phyloP scores from a whole-genome alignment of 805 yeast species.

The Suhomyces faveliae region DNA sequence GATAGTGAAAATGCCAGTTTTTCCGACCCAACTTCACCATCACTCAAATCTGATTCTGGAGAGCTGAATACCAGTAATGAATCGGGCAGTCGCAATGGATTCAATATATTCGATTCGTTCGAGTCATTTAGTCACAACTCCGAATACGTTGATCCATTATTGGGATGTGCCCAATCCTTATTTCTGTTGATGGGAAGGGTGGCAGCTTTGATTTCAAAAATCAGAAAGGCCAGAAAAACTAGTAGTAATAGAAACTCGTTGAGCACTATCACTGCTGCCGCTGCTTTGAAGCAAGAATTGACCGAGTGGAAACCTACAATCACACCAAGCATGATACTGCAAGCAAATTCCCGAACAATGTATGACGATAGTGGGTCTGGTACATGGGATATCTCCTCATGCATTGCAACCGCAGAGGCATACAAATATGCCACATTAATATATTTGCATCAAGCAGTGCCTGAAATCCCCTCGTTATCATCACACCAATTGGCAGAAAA shows the following conservation, averaged over 20 bases:
- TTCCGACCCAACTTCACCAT: constrained; percentile 10
- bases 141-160: constrained; percentile 57
- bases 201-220: constrained; percentile 53
- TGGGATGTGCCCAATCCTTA: constrained; percentile 65
- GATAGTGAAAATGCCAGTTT: constrained; percentile 2
- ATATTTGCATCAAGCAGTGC: constrained; percentile 68
- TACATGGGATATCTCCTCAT: constrained; percentile 55
- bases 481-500: constrained; percentile 59
- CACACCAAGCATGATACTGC: constrained; percentile 32
- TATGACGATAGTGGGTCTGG: constrained; percentile 16
- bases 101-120: constrained; percentile 40
- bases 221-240: constrained; percentile 32
- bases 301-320: constrained; percentile 57
- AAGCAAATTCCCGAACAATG: constrained; percentile 33
- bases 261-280: constrained; percentile 52
- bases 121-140: constrained; percentile 36
- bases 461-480: constrained; percentile 57
- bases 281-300: constrained; percentile 50
- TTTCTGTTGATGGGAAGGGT: constrained; percentile 66
- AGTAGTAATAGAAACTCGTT: constrained; percentile 36
- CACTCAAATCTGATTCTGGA: constrained; percentile 22
- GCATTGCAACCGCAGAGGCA: constrained; percentile 70
- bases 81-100: constrained; percentile 8
- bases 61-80: constrained; percentile 20
- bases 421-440: constrained; percentile 59